Conservation (phyloP, 106 monocot species). For the Dioscorea zingiberensis region DNA sequence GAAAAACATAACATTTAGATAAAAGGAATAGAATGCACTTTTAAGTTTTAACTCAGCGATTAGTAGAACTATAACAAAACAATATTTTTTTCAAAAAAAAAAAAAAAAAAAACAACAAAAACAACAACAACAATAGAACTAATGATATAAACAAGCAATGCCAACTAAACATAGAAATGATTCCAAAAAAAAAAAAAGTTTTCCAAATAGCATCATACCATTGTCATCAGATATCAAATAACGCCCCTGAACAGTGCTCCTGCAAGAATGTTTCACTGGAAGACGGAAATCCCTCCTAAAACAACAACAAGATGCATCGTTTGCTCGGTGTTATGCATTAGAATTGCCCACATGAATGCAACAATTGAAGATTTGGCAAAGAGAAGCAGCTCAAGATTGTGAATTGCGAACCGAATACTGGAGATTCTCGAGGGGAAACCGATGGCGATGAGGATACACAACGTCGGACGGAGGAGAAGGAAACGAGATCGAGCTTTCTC, state of each 20-base stretch:
- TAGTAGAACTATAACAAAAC: no score
- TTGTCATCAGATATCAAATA: conserved; percentile 72
- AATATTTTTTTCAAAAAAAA: no score
- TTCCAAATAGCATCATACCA: conserved; percentile 25
- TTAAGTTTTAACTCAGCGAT: no score
- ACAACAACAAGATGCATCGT: neutral
- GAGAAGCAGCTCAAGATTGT: neutral
- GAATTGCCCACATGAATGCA: neutral
- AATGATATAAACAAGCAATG: neutral
- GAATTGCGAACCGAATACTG: conserved; percentile 9
- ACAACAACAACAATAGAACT: neutral
- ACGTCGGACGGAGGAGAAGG: neutral
- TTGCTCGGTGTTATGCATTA: neutral
- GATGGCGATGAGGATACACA: conserved; percentile 6
- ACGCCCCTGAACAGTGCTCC: conserved; percentile 82
- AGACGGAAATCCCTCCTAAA: conserved; percentile 56
- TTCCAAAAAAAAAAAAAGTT: neutral
- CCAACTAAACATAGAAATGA: neutral
- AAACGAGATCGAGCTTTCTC: neutral
- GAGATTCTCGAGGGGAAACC: conserved; percentile 1
- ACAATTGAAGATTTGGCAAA: neutral
- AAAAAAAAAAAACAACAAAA: neutral
- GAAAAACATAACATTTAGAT: no score
- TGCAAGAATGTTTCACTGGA: conserved; percentile 33
- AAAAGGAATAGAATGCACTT: no score